These are phyloP conservation scores for Platanthera guangdongensis DNA, from an alignment of 106 monocot species.

Conservation along the genomic window DNA sequence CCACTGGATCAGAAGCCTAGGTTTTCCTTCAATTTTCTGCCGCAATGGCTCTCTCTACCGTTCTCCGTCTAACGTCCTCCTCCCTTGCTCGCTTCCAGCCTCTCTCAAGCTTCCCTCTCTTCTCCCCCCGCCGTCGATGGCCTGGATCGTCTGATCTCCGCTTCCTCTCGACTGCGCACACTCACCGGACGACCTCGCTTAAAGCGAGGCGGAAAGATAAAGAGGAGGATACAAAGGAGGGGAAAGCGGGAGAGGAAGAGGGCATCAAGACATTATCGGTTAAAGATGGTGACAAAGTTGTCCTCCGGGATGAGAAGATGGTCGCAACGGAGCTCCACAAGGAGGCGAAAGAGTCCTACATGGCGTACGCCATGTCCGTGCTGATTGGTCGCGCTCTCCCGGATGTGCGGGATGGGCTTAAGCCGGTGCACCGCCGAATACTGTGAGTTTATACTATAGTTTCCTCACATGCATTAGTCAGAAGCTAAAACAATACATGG, in stretches of 20 bases:
- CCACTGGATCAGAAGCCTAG: neutral
- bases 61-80: slow-evolving; percentile 43
- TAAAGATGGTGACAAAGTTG: slow-evolving; percentile 33
- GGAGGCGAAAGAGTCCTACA: slow-evolving; percentile 94
- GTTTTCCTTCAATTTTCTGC: neutral
- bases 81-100: slow-evolving; percentile 36
- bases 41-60: slow-evolving; percentile 22
- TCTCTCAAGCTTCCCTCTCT: slow-evolving; percentile 1
- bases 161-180: slow-evolving; percentile 25
- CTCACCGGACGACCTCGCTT: slow-evolving; percentile 16
- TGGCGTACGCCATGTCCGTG: slow-evolving; percentile 98
- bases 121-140: neutral
- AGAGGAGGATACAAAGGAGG: slow-evolving; percentile 20
- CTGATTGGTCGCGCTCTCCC: slow-evolving; percentile 86
- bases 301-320: slow-evolving; percentile 40
- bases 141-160: slow-evolving; percentile 15
- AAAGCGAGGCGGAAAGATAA: slow-evolving; percentile 25
- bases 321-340: slow-evolving; percentile 74
- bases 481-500: neutral
- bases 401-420: slow-evolving; percentile 90
- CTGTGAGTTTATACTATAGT: slow-evolving; percentile 40
- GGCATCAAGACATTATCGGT: slow-evolving; percentile 33
- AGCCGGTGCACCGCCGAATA: slow-evolving; percentile 93
- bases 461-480: neutral
- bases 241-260: slow-evolving; percentile 22